Base-by-base conservation (phyloP, 1,139 yeast genomes). In the Sporopachydermia cereana region DNA sequence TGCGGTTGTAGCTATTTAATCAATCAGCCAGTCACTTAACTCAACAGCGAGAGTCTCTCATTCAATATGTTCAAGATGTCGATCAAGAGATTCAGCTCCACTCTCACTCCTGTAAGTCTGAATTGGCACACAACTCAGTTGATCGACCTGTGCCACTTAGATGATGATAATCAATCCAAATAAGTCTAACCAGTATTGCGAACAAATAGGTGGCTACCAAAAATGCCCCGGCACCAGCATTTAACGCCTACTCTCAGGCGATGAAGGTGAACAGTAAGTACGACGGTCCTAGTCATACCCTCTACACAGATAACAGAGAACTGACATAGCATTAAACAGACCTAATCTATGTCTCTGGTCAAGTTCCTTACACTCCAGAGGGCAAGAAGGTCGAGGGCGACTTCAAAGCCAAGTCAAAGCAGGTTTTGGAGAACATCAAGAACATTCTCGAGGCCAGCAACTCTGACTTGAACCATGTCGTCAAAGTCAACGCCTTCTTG, bases 321-420 rank as follows among this genome's bases (percentile, higher is more conserved):
- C n/a, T n/a, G n/a, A n/a, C n/a, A n/a, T n/a, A n/a, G n/a, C n/a
- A n/a, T n/a, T n/a, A n/a, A n/a, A n/a, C 46, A 74, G 82, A 88
- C 48, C 79, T 86, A 63, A 67, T 91, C 61, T 91, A 84, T 63
- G 89, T 91, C 49, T 86, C 96, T 43, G 98, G 98, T 47, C 98
- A 91, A 68, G 80, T 91, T 51, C 97, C 97, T 49, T 77, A 79
- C 70, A 85, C 93, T 44, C 74, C 91, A 42, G 91, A 82, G 16
- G 83, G 82, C 62, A 60, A 61, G 43, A 79, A 81, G 65, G 82
- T 86, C 56, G 78, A 77, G 51, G 94, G 83, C 44, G 71, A 77
- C 45, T 81, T 86, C 61, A 73, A 80, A 56, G 93, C 76, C 54
- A 84, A 83, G 66, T 84, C 96, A 45, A 91, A 84, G 63, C 95